Evolutionary conservation across 73 alveolate genomes (phyloP).

Genomic region (Effrenium voratum): DNA sequence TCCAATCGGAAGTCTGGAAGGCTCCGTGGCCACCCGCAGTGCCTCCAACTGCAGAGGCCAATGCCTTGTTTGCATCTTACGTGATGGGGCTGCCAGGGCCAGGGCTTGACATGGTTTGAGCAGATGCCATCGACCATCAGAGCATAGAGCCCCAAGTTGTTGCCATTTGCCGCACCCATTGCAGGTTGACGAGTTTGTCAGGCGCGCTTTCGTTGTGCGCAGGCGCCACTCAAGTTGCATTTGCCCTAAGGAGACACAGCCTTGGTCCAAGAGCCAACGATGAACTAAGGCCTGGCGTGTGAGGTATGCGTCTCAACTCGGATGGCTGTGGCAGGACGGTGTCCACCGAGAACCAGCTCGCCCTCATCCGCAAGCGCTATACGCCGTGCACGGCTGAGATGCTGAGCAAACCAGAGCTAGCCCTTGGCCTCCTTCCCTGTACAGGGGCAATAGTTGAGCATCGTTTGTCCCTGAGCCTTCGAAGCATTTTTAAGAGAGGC

Average conservation of each 20-base stretch:
- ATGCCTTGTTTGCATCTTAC: too few relatives aligned
- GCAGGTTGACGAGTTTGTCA: constrained; percentile 60
- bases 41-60: too few relatives aligned
- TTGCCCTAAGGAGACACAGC: constrained; percentile 36
- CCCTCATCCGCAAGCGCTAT: constrained; percentile 66
- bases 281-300: constrained; percentile 54
- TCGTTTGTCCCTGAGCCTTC: neutral
- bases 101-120: too few relatives aligned
- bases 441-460: neutral
- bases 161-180: too few relatives aligned
- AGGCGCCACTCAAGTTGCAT: neutral
- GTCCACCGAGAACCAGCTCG: constrained; percentile 40
- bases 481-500: neutral
- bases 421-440: neutral
- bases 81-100: too few relatives aligned
- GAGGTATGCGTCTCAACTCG: too few relatives aligned
- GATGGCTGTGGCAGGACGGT: neutral
- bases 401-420: neutral
- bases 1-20: too few relatives aligned
- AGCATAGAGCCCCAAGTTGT: too few relatives aligned
- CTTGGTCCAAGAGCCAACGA: constrained; percentile 42
- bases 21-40: too few relatives aligned
- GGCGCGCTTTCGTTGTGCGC: neutral
- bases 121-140: too few relatives aligned
- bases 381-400: neutral